Evolutionary conservation across 2,329 filamentous ascomycete species (phyloP).

Genomic region (Trichoderma hamatum): DNA sequence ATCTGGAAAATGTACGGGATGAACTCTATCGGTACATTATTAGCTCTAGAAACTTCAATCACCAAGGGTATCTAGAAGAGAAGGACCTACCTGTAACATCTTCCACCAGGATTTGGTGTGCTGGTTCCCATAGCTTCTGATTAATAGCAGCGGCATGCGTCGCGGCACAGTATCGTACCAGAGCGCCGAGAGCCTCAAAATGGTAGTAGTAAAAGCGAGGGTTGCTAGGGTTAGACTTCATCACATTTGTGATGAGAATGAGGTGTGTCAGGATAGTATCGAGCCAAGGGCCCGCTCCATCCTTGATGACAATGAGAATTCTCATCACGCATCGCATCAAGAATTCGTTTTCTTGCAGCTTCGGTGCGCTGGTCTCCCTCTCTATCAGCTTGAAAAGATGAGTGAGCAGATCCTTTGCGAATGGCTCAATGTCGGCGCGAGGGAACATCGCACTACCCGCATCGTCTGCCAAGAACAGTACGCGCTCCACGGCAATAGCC

Average conservation of each 20-base stretch:
- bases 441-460: conserved; percentile 78
- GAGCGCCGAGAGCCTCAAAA: conserved; percentile 89
- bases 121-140: conserved; percentile 78
- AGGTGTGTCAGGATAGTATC: conserved; percentile 83
- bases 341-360: conserved; percentile 98
- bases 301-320: conserved; percentile 90
- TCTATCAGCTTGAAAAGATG: conserved; percentile 92
- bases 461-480: conserved; percentile 80
- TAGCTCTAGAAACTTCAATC: not conserved
- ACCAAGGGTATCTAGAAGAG: not conserved
- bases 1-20: conserved; percentile 96
- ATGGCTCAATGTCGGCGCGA: conserved; percentile 74
- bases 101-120: conserved; percentile 76
- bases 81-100: conserved; percentile 71
- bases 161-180: conserved; percentile 70
- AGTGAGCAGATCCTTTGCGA: conserved; percentile 82
- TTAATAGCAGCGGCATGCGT: conserved; percentile 75
- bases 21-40: conserved; percentile 66
- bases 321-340: conserved; percentile 99
- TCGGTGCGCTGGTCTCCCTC: conserved; percentile 79
- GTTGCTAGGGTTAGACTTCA: conserved; percentile 94
- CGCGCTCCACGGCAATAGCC: conserved; percentile 92
- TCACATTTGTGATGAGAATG: conserved; percentile 86
- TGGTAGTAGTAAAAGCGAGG: conserved; percentile 98
- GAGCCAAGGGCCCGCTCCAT: conserved; percentile 72